Percentiles rank a stretch among this genome's conserved stretches.
Conservation (phyloP, 2,329 filamentous ascomycete genomes). For the Emergomyces orientalis region DNA sequence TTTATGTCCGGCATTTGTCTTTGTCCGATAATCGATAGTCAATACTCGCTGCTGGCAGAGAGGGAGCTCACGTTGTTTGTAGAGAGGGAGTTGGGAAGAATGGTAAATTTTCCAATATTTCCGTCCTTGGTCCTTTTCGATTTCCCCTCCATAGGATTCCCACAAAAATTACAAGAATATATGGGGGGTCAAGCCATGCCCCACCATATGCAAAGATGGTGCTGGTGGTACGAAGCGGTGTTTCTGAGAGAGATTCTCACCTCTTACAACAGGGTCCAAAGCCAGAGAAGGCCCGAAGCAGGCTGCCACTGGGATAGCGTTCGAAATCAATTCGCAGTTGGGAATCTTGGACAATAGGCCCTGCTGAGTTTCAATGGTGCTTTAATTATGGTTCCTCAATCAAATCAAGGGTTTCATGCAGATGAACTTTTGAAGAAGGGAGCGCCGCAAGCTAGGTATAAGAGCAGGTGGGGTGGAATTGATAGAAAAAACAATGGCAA, state of each 20-base stretch:
- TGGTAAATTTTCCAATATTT: not conserved
- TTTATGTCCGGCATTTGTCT: constrained; percentile 8
- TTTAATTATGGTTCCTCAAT: not conserved
- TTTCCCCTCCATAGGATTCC: not conserved
- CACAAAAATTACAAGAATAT: not conserved
- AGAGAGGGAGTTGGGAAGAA: not conserved
- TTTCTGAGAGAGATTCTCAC: constrained; percentile 7
- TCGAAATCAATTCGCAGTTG: not conserved
- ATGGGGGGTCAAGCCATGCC: not conserved
- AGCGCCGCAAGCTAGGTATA: not conserved
- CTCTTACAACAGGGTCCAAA: constrained; percentile 4
- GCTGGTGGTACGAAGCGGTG: not conserved
- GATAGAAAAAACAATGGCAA: not conserved
- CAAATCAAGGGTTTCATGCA: not conserved
- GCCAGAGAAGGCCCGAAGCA: not conserved
- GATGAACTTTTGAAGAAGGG: not conserved
- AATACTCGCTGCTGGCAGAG: constrained; percentile 3
- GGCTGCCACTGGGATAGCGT: not conserved
- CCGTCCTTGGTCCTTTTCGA: not conserved
- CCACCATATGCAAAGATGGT: not conserved
- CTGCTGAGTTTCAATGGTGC: not conserved
- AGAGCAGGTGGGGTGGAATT: not conserved
- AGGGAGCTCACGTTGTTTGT: not conserved
- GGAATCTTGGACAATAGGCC: not conserved
- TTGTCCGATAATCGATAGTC: constrained; percentile 1